Evolutionary conservation across 2,329 filamentous ascomycete genomes (phyloP).

Genomic region (Talaromyces albobiverticillius): DNA sequence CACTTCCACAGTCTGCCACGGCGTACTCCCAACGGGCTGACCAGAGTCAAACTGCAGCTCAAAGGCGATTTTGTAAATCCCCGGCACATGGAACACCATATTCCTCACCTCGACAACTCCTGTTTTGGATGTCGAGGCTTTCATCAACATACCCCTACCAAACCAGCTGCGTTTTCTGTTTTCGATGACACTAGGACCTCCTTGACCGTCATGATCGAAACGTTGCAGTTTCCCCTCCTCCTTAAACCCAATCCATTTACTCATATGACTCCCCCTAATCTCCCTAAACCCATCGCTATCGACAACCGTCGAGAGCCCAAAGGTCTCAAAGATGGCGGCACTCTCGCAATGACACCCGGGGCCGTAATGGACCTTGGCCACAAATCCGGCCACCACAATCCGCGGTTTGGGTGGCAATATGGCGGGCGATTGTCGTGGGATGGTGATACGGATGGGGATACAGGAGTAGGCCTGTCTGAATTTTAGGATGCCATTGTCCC

Average conservation of each 20-base stretch:
- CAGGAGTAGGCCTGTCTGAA: slow-evolving; percentile 1
- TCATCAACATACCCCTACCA: neutral
- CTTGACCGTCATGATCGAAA: neutral
- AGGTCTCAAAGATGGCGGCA: neutral
- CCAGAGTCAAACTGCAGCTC: slow-evolving; percentile 10
- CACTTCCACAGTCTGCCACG: slow-evolving; percentile 10
- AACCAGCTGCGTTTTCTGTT: neutral
- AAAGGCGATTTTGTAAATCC: slow-evolving; percentile 5
- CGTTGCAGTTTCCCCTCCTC: no score
- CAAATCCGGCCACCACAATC: neutral
- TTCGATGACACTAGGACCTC: neutral
- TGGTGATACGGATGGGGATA: slow-evolving; percentile 8
- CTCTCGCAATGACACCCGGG: neutral
- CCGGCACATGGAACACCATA: slow-evolving; percentile 6
- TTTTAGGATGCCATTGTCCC: slow-evolving; percentile 8
- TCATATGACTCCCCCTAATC: slow-evolving; percentile 6
- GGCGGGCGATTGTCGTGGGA: neutral
- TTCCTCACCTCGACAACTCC: slow-evolving; percentile 4
- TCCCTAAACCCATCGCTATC: slow-evolving; percentile 8
- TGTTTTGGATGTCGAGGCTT: slow-evolving; percentile 1
- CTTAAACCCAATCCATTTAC: slow-evolving; percentile 5
- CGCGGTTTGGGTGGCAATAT: neutral
- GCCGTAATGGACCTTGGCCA: slow-evolving; percentile 9
- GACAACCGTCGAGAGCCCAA: slow-evolving; percentile 1
- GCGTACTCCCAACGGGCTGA: slow-evolving; percentile 5